Base-by-base conservation (phyloP, 129 eudicot genomes). In the Tagetes erecta region DNA sequence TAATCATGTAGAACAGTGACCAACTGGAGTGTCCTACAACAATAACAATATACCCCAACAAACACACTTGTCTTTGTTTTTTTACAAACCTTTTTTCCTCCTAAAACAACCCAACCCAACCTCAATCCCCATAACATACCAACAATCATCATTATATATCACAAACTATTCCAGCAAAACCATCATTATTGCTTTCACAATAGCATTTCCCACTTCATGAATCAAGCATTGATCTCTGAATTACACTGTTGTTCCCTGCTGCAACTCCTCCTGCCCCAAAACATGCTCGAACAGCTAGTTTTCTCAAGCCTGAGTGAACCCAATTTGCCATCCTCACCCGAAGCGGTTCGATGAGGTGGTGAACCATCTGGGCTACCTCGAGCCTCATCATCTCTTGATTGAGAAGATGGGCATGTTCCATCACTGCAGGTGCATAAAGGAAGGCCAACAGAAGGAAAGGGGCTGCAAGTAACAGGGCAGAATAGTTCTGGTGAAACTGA, bases 191-290 rank as follows among this genome's bases (percentile, higher is more conserved):
- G 76, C 81, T 78, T 78, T 78, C 76, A 60, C 81, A 70, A 78
- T 70, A 78, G 67, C 82, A 71, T 62, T 42, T 46, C 67, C 76
- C 64, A 38, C 37, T 12, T 49, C 42, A 38, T 30, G 35, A 3
- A 40, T 87, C 84, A 88, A 76, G 91, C 84, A 85, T 88, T 94
- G 47, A 94, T 94, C 68, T 94, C 98, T 0, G 97, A 88, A 64
- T 90, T 90, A 72, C 98, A 94, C 78, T 88, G 96, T 37, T 94
- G 88, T 81, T 95, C 97, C 78, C 97, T 87, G 75, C 94, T 95
- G 72, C 94, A 85, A 82, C 96, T 95, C 76, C 97, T 79, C 86
- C 97, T 80, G 11, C 96, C 85, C 99, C 97, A 87, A 80, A 95
- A 91, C 96, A 91, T 87, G 60, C 85, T 86, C 31, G 97, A 88